phyloP scores from a whole-genome alignment of 768 basidiomycete species.

The Leccinellum luteum region DNA sequence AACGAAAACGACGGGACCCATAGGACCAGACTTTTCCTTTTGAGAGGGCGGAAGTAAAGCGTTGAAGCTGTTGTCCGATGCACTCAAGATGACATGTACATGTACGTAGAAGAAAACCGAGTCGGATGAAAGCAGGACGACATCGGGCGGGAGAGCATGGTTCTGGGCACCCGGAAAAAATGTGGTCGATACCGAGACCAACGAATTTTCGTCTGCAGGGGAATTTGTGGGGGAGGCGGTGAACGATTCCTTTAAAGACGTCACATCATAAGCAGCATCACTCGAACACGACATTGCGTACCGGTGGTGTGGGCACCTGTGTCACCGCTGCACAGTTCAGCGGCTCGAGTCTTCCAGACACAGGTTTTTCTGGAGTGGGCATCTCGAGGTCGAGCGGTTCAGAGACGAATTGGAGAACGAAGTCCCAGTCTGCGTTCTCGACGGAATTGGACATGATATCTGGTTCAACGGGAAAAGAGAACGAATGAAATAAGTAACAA shows the following conservation, averaged over 20 bases:
- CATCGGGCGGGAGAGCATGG: slow-evolving; percentile 54
- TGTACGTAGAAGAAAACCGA: slow-evolving; percentile 86
- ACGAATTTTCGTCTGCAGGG: slow-evolving; percentile 40
- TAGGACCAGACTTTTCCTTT: slow-evolving; percentile 38
- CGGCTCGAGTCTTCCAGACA: slow-evolving; percentile 25
- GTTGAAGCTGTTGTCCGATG: slow-evolving; percentile 65
- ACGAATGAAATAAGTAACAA: not conserved
- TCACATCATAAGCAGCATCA: slow-evolving; percentile 5
- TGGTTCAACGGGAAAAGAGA: not conserved
- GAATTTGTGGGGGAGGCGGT: slow-evolving; percentile 33
- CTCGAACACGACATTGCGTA: slow-evolving; percentile 29
- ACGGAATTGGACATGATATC: slow-evolving; percentile 28
- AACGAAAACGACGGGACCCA: slow-evolving; percentile 55
- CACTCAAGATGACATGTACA: slow-evolving; percentile 49
- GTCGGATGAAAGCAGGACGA: slow-evolving; percentile 68
- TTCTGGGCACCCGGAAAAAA: slow-evolving; percentile 72
- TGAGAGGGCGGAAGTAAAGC: slow-evolving; percentile 48
- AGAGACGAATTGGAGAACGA: slow-evolving; percentile 59
- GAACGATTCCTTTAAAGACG: slow-evolving; percentile 29
- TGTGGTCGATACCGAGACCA: slow-evolving; percentile 79
- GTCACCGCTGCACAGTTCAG: slow-evolving; percentile 9
- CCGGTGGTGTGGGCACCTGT: slow-evolving; percentile 68
- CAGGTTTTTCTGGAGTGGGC: slow-evolving; percentile 36
- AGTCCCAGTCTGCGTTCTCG: slow-evolving; percentile 56
- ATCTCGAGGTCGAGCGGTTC: slow-evolving; percentile 40